Conservation (phyloP, 2,329 filamentous ascomycete genomes). For the Sordariomycetes sp. region DNA sequence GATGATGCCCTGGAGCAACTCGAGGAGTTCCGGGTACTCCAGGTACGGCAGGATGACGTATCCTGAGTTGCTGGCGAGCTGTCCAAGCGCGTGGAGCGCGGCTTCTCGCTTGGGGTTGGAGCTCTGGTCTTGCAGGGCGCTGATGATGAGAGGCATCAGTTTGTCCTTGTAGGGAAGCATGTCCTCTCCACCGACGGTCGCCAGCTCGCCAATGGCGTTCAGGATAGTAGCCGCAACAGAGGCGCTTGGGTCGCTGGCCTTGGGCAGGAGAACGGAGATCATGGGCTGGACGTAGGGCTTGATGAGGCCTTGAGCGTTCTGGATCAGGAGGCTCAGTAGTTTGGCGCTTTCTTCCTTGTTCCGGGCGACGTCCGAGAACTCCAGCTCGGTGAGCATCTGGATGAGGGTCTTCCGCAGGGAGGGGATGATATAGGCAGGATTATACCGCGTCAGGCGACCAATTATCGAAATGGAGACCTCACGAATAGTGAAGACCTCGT, state of each 20-base stretch:
- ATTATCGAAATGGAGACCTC: slow-evolving; percentile 96
- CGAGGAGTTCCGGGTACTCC: slow-evolving; percentile 87
- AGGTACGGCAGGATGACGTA: slow-evolving; percentile 96
- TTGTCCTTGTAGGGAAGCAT: slow-evolving; percentile 87
- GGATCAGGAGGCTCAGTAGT: slow-evolving; percentile 82
- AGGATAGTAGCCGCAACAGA: slow-evolving; percentile 92
- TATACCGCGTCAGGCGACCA: slow-evolving; percentile 79
- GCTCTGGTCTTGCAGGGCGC: slow-evolving; percentile 87
- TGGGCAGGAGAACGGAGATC: slow-evolving; percentile 87
- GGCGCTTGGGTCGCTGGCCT: slow-evolving; percentile 73
- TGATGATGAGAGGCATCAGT: slow-evolving; percentile 90
- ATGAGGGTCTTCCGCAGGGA: slow-evolving; percentile 90
- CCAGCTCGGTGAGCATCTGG: slow-evolving; percentile 90
- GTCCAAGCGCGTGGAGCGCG: slow-evolving; percentile 79
- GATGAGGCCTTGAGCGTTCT: slow-evolving; percentile 85
- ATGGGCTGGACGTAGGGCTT: slow-evolving; percentile 96
- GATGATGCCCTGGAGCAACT: slow-evolving; percentile 87
- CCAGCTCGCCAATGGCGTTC: slow-evolving; percentile 87
- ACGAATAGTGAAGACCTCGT: slow-evolving; percentile 84
- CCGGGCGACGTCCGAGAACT: slow-evolving; percentile 86
- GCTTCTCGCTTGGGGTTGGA: slow-evolving; percentile 85
- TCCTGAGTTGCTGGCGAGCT: slow-evolving; percentile 89
- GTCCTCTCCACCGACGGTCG: slow-evolving; percentile 85
- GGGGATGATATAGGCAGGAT: slow-evolving; percentile 95
- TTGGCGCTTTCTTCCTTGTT: slow-evolving; percentile 97